Conservation (phyloP, 2,329 filamentous ascomycete species). For the Ophiocordyceps sinensis region DNA sequence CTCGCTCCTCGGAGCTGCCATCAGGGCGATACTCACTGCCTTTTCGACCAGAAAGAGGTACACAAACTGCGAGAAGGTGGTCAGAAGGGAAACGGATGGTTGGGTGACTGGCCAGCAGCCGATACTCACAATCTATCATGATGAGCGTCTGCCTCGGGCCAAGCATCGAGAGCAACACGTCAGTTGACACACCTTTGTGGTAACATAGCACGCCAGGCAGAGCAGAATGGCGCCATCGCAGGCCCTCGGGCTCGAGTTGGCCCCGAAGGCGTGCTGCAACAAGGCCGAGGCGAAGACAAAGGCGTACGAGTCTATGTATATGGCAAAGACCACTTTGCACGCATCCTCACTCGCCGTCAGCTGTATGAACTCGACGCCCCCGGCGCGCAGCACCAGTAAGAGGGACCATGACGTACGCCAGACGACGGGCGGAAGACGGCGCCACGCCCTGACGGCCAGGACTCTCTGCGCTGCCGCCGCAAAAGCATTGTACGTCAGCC, state of each 20-base stretch:
- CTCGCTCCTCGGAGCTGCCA: neutral
- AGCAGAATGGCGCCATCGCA: conserved; percentile 46
- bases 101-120: neutral
- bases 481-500: no score
- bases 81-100: neutral
- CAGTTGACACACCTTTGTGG: conserved; percentile 36
- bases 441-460: neutral
- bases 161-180: neutral
- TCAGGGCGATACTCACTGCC: conserved; percentile 26
- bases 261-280: conserved; percentile 39
- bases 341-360: neutral
- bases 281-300: conserved; percentile 45
- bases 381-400: neutral
- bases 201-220: conserved; percentile 47
- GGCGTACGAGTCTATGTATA: conserved; percentile 44
- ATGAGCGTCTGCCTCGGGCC: neutral
- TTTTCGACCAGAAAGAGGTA: conserved; percentile 53
- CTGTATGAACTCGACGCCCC: neutral
- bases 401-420: conserved; percentile 2
- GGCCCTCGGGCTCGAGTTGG: conserved; percentile 32
- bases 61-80: conserved; percentile 26
- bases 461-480: no score
- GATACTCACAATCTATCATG: conserved; percentile 16
- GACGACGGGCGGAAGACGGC: neutral
- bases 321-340: conserved; percentile 39